Base-by-base conservation (phyloP, 495 filamentous ascomycete species). In the Entonaema liquescens region DNA sequence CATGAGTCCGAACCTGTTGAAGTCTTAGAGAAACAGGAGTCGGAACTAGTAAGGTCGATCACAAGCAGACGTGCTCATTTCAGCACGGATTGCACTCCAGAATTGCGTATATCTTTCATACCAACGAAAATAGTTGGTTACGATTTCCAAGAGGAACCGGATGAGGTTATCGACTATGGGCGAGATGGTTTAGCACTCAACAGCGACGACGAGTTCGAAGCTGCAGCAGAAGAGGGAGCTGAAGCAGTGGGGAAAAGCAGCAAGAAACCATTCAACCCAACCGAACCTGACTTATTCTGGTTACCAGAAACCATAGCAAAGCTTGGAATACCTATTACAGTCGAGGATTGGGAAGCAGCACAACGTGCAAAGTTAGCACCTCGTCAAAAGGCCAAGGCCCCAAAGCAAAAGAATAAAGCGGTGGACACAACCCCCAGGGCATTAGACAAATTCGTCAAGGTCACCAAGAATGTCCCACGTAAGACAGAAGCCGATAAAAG, bases 101-200 rank as follows among this genome's bases (percentile, higher is more conserved):
- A 99, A 68, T 70, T 97, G 5, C 90, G 94, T 15, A 74, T 97
- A 50, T 89, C 90, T 8, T 96, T 91, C 70, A 81, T 89, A 23
- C 96, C 95, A 0, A 83, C 85, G 1, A 87, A 92, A 31, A 83
- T 98, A 35, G 92, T 97, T 25, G 86, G 87, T 3, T 80, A 98
- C 53, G 89, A 97, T 73, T 82, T 97, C 7, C 83, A 85, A 38
- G 81, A 83, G 0, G 92, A 95, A 70, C 86, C 88, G 29, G 86
- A 90, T 38, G 90, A 89, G 58, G 81, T 81, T 0, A 81, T 83
- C 8, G 81, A 79, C 3, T 84, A 78, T 44, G 81, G 79, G 2
- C 80, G 84, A 4, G 79, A 80, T 74, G 89, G 81, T 47, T 80
- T 81, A 13, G 80, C 86, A 36, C 76, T 87, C 62, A 84, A 84